These are phyloP conservation scores for Backusella tuberculispora DNA, from an alignment of 192 early-diverging fungal genomes.

Conservation along the genomic window DNA sequence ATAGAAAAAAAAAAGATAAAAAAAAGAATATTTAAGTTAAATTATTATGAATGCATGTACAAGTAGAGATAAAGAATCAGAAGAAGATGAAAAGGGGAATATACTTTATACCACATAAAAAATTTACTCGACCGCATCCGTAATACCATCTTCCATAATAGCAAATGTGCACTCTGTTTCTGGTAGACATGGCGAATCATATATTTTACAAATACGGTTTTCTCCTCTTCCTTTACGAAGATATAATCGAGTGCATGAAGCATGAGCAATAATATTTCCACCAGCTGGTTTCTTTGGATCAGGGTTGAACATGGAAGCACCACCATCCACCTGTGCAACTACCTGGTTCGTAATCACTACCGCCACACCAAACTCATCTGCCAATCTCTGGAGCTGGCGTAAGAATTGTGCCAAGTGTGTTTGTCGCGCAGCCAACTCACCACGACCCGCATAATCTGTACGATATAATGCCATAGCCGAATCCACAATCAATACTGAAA, in stretches of 20 bases:
- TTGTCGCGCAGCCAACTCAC: conserved; percentile 93
- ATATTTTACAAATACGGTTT: conserved; percentile 95
- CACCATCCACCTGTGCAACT: conserved; percentile 92
- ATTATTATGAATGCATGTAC: conserved; percentile 4
- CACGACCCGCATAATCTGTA: conserved; percentile 95
- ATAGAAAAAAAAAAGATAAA: not conserved
- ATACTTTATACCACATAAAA: not conserved
- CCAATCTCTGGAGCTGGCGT: conserved; percentile 81
- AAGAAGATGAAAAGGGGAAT: not conserved
- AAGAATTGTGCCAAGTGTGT: conserved; percentile 95
- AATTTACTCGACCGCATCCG: conserved; percentile 77
- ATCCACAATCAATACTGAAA: conserved; percentile 90
- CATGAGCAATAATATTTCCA: conserved; percentile 97
- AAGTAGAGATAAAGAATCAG: not conserved
- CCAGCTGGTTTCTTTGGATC: conserved; percentile 97
- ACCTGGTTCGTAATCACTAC: conserved; percentile 99
- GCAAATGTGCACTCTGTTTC: conserved; percentile 93
- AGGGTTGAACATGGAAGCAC: conserved; percentile 82
- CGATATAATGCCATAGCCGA: conserved; percentile 92
- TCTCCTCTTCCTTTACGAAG: conserved; percentile 92
- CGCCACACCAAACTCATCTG: conserved; percentile 97
- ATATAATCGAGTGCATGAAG: conserved; percentile 93
- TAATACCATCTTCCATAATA: conserved; percentile 89
- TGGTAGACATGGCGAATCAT: conserved; percentile 94
- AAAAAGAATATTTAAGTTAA: conserved; percentile 3